Conservation (phyloP, 371 early-diverging fungal genomes). For the Syncephalastrum contaminatum region DNA sequence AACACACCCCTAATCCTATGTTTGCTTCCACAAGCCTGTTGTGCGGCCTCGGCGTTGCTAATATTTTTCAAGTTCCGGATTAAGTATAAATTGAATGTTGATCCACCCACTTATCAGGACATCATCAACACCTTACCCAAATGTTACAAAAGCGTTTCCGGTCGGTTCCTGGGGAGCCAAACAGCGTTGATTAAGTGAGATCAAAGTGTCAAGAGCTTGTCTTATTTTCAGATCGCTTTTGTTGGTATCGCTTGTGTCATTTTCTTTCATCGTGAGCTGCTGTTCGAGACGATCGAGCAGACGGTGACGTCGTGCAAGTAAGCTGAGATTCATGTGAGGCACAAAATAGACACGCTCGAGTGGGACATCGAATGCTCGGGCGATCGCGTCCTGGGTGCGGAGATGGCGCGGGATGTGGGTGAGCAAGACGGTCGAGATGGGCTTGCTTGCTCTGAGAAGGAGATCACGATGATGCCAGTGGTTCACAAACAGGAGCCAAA, state of each 20-base stretch:
- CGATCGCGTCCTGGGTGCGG: constrained; percentile 26
- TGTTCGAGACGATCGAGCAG: constrained; percentile 26
- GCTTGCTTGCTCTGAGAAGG: constrained; percentile 25
- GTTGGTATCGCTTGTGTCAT: no score
- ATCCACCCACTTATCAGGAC: neutral
- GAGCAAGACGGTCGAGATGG: constrained; percentile 24
- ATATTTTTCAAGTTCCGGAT: no score
- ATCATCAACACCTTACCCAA: constrained; percentile 36
- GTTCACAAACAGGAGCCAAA: constrained; percentile 52
- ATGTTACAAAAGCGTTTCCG: constrained; percentile 64
- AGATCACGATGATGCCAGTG: constrained; percentile 38
- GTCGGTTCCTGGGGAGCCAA: constrained; percentile 36
- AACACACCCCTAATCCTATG: constrained; percentile 46
- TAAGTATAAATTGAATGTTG: no score
- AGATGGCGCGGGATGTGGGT: constrained; percentile 35
- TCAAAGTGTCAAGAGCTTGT: no score
- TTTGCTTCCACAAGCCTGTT: no score
- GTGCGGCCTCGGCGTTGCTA: no score
- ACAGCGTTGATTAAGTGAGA: neutral
- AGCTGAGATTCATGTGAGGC: neutral
- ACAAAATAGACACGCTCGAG: constrained; percentile 31
- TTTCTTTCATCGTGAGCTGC: constrained; percentile 15
- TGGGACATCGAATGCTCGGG: constrained; percentile 35
- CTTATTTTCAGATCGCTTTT: no score
- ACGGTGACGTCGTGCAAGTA: constrained; percentile 19